Evolutionary conservation across 106 monocot species (phyloP), one percentile per base, ranked within the genome.

Genomic region (Allium sativum): DNA sequence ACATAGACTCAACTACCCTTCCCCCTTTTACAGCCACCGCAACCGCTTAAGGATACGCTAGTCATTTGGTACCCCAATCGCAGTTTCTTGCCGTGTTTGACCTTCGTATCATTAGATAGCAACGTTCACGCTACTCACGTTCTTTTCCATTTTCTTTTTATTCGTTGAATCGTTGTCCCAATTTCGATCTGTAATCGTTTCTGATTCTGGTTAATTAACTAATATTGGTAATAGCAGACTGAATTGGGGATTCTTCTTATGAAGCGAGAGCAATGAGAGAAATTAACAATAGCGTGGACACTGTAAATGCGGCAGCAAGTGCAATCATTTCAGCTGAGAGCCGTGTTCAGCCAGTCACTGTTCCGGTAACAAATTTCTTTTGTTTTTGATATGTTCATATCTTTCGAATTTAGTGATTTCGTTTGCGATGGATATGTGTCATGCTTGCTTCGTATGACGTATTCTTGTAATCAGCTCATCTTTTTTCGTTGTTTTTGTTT

Each of bases 291-390:
- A 82, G 79, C 76, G 76, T 76, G 50, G 86, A 87, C 22, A 76
- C 76, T 21, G 82, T 87, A 65, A 82, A 79, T 68, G 86, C 86
- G 6, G 82, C 86, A 8, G 82, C 86, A 20, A 76, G 45, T 31
- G 86, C 86, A 19, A 79, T 87, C 41, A 60, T 67, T 19, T 69
- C 76, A 0, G 76, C 76, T 2, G 82, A 77, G 67, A 69, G 73
- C 60, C 78, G 86, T 42, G 75, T 81, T 7, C 80, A 76, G 70
- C 86, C 76, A 44, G 60, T 73, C 62, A 65, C 79, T 0, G 78
- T 65, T 55, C 75, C 65, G 81, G 86, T 82, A 45, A 12, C 31
- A 31, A 31, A 31, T 3, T 31, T 31, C 31, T 31, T 31, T 31
- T 31, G 5, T 31, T 31, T 31, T 31, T 5, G 31, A 31, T 31